These are phyloP conservation scores for Nyssa sinensis DNA, from an alignment of 148 eudicot species.

Conservation along the genomic window DNA sequence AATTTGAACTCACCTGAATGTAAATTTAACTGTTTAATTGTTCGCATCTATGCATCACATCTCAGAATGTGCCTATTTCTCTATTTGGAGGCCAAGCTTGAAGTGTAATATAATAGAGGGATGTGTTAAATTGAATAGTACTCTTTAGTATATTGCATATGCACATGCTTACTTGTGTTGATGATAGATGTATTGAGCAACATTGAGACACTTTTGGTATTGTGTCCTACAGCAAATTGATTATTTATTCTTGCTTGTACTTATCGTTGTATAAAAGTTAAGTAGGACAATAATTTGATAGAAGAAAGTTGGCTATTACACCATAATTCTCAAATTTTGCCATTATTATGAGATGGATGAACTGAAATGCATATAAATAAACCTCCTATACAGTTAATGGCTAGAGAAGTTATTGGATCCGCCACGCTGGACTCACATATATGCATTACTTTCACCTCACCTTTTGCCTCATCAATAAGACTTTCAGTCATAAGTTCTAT, in stretches of 20 bases:
- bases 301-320: background rate
- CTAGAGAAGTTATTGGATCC: background rate
- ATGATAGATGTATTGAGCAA: background rate
- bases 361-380: background rate
- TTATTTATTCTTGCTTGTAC: background rate
- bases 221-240: background rate
- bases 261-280: background rate
- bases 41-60: conserved; percentile 24
- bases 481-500: background rate
- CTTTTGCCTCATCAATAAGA: background rate
- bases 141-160: background rate
- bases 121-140: conserved; percentile 20
- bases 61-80: conserved; percentile 7
- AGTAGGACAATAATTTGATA: background rate
- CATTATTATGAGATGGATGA: background rate
- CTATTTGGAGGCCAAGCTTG: background rate
- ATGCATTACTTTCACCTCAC: background rate
- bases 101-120: conserved; percentile 12
- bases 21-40: conserved; percentile 36
- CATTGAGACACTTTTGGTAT: background rate
- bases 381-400: background rate
- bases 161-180: background rate
- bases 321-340: background rate
- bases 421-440: background rate
- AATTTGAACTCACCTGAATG: conserved; percentile 33